These are phyloP conservation scores for Pichia sp. DNA, from an alignment of 1,139 yeast species.

Conservation along the genomic window DNA sequence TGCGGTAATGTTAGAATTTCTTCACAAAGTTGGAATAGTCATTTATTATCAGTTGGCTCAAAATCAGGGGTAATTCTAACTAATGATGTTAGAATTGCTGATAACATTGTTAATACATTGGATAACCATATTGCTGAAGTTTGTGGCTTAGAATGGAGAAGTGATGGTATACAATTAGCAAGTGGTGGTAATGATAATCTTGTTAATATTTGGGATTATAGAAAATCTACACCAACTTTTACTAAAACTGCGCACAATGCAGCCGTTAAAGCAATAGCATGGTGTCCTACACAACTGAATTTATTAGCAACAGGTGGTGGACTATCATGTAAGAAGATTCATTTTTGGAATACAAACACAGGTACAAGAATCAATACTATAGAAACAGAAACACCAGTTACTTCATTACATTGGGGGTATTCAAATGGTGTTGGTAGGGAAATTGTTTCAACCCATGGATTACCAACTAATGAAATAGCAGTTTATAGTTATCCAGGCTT, in stretches of 20 bases:
- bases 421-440: slow-evolving; percentile 69
- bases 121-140: slow-evolving; percentile 79
- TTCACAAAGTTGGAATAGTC: slow-evolving; percentile 80
- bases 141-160: slow-evolving; percentile 84
- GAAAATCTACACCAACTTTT: slow-evolving; percentile 66
- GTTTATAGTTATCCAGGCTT: slow-evolving; percentile 82
- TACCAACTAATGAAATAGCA: slow-evolving; percentile 78
- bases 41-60: slow-evolving; percentile 74
- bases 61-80: slow-evolving; percentile 79
- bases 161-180: slow-evolving; percentile 80
- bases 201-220: slow-evolving; percentile 91
- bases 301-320: slow-evolving; percentile 96
- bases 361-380: slow-evolving; percentile 84
- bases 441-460: slow-evolving; percentile 91
- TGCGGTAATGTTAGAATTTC: slow-evolving; percentile 66
- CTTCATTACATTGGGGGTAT: slow-evolving; percentile 86
- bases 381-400: slow-evolving; percentile 90
- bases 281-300: slow-evolving; percentile 87
- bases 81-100: slow-evolving; percentile 86
- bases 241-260: slow-evolving; percentile 79
- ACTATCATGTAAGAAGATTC: slow-evolving; percentile 79
- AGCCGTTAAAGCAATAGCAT: slow-evolving; percentile 91
- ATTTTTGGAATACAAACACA: slow-evolving; percentile 92
- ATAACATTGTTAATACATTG: slow-evolving; percentile 59
- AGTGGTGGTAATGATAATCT: slow-evolving; percentile 94